Conservation (phyloP, 805 yeast genomes). For the Myxozyma neotropica region DNA sequence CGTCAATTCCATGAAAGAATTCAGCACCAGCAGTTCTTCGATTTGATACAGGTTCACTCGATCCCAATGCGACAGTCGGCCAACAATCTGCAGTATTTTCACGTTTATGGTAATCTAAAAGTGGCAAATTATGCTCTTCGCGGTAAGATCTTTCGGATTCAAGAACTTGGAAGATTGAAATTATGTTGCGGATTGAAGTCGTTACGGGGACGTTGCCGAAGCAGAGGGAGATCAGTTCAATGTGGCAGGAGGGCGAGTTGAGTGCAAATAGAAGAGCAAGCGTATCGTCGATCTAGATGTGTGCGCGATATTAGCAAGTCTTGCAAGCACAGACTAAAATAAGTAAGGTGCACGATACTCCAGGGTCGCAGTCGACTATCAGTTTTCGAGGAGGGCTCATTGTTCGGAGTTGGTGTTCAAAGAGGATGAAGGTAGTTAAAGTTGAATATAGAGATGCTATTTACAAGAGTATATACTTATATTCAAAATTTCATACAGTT, state of each 20-base stretch:
- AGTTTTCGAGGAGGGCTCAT: no score
- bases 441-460: no score
- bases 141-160: constrained; percentile 41
- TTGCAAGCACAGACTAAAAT: neutral
- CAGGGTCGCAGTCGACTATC: constrained; percentile 49
- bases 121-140: constrained; percentile 27
- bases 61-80: constrained; percentile 44
- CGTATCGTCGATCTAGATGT: constrained; percentile 44
- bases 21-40: constrained; percentile 44
- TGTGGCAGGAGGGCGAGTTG: constrained; percentile 38
- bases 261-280: constrained; percentile 46
- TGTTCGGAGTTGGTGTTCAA: neutral
- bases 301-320: neutral
- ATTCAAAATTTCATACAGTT: no score
- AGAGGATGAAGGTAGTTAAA: no score
- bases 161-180: constrained; percentile 44
- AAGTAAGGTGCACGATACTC: constrained; percentile 36
- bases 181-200: constrained; percentile 43
- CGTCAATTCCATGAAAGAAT: constrained; percentile 48
- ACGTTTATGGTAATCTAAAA: constrained; percentile 33
- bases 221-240: constrained; percentile 43
- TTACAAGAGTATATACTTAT: no score
- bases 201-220: constrained; percentile 46
- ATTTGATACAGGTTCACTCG: constrained; percentile 38
- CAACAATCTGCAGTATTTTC: constrained; percentile 5